Evolutionary conservation across 306 rosid genomes (phyloP).

Genomic region (Elaeagnus macrophylla): DNA sequence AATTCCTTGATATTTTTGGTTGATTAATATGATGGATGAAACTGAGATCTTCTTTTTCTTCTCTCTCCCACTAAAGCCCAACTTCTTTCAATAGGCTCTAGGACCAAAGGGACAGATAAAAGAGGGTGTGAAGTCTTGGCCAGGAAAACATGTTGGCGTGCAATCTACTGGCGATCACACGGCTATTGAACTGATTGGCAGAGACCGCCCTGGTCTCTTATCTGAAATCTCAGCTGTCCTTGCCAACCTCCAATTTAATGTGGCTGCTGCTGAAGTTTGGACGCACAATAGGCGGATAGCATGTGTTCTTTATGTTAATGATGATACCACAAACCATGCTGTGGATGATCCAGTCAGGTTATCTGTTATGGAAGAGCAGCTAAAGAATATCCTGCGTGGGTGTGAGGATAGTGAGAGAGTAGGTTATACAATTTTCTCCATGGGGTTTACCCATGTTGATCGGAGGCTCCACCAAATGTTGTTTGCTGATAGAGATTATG

Average conservation of each 20-base stretch:
- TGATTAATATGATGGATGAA: constrained; percentile 16
- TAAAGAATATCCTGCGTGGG: constrained; percentile 54
- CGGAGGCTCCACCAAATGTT: constrained; percentile 72
- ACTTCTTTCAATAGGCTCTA: constrained; percentile 59
- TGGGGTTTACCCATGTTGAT: constrained; percentile 70
- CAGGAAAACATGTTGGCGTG: constrained; percentile 55
- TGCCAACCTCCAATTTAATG: constrained; percentile 54
- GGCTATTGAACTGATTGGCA: constrained; percentile 60
- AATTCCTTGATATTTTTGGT: neutral
- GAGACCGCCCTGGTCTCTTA: constrained; percentile 74
- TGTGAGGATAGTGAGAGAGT: constrained; percentile 57
- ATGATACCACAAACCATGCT: constrained; percentile 29
- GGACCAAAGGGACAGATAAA: constrained; percentile 65
- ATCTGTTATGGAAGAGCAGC: constrained; percentile 67
- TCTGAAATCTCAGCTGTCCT: constrained; percentile 79
- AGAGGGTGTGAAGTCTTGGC: constrained; percentile 42
- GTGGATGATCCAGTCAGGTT: constrained; percentile 43
- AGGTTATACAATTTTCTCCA: constrained; percentile 54
- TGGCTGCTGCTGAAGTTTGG: constrained; percentile 76
- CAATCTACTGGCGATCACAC: constrained; percentile 60
- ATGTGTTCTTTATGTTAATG: constrained; percentile 57
- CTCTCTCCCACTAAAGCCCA: constrained; percentile 1
- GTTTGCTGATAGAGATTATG: constrained; percentile 73
- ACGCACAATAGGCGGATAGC: constrained; percentile 69
- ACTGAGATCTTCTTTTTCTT: constrained; percentile 31